These are phyloP conservation scores for Limonium bicolor DNA, from an alignment of 148 eudicot genomes.

Conservation along the genomic window DNA sequence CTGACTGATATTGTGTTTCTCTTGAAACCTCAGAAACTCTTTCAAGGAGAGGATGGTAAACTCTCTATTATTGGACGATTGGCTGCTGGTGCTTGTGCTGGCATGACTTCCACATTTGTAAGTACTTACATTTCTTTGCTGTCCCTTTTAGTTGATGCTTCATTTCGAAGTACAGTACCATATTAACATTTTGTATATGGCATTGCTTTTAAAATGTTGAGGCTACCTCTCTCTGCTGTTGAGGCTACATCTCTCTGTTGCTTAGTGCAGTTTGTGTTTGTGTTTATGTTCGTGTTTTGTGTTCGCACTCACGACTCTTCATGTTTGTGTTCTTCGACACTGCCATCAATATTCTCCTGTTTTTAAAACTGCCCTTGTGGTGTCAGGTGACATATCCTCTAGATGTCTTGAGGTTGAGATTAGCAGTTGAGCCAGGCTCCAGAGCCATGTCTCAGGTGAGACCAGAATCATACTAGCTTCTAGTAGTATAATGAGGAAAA, in stretches of 20 bases:
- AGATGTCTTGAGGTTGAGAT: constrained; percentile 82
- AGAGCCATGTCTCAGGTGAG: constrained; percentile 77
- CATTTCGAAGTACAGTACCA: too few species aligned
- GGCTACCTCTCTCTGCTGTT: too few species aligned
- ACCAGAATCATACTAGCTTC: neutral
- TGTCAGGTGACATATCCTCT: constrained; percentile 85
- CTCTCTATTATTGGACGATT: constrained; percentile 74
- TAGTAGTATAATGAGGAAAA: neutral
- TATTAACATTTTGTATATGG: too few species aligned
- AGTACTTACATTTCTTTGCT: constrained; percentile 12
- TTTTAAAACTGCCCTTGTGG: too few species aligned
- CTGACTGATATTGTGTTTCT: constrained; percentile 8
- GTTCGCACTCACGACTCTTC: too few species aligned
- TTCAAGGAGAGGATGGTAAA: constrained; percentile 67
- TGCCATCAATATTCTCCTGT: too few species aligned
- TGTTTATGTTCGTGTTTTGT: too few species aligned
- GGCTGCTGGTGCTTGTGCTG: constrained; percentile 81
- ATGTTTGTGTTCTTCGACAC: too few species aligned
- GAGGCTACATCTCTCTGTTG: too few species aligned
- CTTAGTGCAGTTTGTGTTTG: too few species aligned
- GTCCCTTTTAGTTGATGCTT: too few species aligned
- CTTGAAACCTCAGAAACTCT: constrained; percentile 41
- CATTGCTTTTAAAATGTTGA: too few species aligned
- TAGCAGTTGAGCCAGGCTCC: constrained; percentile 87
- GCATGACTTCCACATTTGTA: constrained; percentile 84